Percentiles rank a stretch among this genome's conserved stretches.
Evolutionary conservation across 352 stramenopile genomes (phyloP).

Genomic region (Phytophthora lateralis): DNA sequence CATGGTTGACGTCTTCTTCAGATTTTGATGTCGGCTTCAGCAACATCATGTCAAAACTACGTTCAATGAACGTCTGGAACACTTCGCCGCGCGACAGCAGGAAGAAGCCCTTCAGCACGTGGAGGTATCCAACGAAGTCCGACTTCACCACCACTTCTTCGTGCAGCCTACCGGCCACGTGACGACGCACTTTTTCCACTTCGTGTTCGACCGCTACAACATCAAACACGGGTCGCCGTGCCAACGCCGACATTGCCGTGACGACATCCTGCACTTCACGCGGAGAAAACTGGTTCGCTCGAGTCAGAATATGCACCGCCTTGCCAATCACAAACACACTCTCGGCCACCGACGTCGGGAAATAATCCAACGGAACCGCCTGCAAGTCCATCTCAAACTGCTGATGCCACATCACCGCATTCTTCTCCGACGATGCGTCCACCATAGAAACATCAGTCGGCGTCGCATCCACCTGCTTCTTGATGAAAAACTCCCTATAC

Average conservation of each 20-base stretch:
- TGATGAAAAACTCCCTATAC: constrained; percentile 80
- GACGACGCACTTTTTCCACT: constrained; percentile 58
- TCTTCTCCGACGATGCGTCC: neutral
- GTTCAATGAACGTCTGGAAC: constrained; percentile 77
- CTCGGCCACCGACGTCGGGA: constrained; percentile 60
- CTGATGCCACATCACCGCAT: constrained; percentile 47
- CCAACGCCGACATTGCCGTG: constrained; percentile 40
- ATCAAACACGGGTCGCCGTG: constrained; percentile 50
- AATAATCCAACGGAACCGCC: constrained; percentile 64
- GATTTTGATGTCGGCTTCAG: constrained; percentile 53
- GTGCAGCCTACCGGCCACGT: constrained; percentile 63
- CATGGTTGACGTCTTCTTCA: constrained; percentile 68
- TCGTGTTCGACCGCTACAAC: constrained; percentile 52
- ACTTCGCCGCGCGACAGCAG: constrained; percentile 69
- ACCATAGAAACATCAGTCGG: neutral
- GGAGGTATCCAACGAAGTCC: constrained; percentile 63
- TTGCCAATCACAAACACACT: constrained; percentile 78
- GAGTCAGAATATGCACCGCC: constrained; percentile 58
- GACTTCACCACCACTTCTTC: constrained; percentile 70
- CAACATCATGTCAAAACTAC: constrained; percentile 60
- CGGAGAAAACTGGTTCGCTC: constrained; percentile 50
- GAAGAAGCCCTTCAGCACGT: constrained; percentile 71
- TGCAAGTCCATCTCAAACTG: constrained; percentile 62
- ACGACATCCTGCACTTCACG: constrained; percentile 59
- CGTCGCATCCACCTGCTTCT: constrained; percentile 19